Evolutionary conservation across 768 basidiomycete species (phyloP), one percentile per base, ranked within the genome.

Genomic region (Gymnopilus junonius): DNA sequence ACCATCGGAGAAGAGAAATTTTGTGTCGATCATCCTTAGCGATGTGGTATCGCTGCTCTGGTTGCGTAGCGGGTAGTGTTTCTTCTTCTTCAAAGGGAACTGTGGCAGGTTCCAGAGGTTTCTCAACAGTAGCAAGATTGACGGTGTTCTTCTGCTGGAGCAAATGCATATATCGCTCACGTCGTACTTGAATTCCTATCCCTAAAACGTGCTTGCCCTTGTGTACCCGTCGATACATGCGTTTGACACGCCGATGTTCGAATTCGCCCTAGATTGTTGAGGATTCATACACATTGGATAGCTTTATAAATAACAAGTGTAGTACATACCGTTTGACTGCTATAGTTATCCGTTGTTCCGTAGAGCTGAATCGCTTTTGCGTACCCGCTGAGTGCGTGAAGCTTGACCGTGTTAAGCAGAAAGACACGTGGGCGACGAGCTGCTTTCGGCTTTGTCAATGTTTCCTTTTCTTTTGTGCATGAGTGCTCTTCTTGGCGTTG

Each of bases 321-420:
- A 34, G 17, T 23, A 61, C 59, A 25, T 62, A 72, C 71, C 10
- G 37, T 61, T 45, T 69, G 68, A 1, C 63, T 67, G 4, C 27
- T 66, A 51, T 59, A 68, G 6, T 56, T 35, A 42, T 69, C 67
- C 14, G 66, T 62, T 14, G 66, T 58, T 14, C 68, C 71, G 55
- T 46, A 55, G 4, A 27, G 8, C 7, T 43, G 27, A 29, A 72
- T 70, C 1, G 59, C 12, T 12, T 32, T 6, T 4, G 51, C 66
- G 59, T 72, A 72, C n/a, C 68, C 68, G 2, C 68, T 66, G 23
- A 72, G 59, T 3, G 69, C 63, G 61, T 74, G 73, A 3, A 56
- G 46, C 29, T 74, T 74, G 61, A 65, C 66, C 0, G 70, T 70
- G 1, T 7, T 11, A 17, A 48, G 46, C 6, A 11, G 8, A 3